Percentiles rank a stretch among this genome's conserved stretches.
Evolutionary conservation across 257 asterid species (phyloP).

Genomic region (Fraxinus anomala): DNA sequence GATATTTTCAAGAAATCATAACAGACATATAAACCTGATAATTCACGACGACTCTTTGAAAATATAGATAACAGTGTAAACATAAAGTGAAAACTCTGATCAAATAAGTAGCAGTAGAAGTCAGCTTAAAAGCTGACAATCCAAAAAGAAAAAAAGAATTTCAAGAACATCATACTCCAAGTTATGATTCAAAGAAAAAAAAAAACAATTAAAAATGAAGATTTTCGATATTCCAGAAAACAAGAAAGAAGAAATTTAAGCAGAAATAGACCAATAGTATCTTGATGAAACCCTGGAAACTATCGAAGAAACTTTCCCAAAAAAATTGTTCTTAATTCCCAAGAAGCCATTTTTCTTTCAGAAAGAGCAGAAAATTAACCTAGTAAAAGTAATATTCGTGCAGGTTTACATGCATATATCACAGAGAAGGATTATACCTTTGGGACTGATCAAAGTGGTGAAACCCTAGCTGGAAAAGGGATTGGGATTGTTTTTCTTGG

Average conservation of each 20-base stretch:
- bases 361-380: neutral
- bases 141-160: neutral
- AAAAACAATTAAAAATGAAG: neutral
- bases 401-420: constrained; percentile 31
- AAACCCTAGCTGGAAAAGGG: neutral
- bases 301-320: neutral
- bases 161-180: neutral
- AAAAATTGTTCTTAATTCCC: neutral
- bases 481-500: neutral
- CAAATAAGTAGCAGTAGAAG: neutral
- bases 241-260: neutral
- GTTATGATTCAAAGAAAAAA: neutral
- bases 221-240: too few species aligned
- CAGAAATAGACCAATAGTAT: neutral
- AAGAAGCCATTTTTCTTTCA: neutral
- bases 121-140: neutral
- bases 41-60: constrained; percentile 17
- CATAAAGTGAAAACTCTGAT: neutral
- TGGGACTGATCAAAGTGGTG: neutral
- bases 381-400: constrained; percentile 12
- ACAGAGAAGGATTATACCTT: neutral
- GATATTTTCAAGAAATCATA: constrained; percentile 30
- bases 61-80: neutral
- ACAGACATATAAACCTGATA: constrained; percentile 29
- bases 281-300: neutral